These are phyloP conservation scores for Entophlyctis helioformis DNA, from an alignment of 192 early-diverging fungal genomes.

Conservation along the genomic window DNA sequence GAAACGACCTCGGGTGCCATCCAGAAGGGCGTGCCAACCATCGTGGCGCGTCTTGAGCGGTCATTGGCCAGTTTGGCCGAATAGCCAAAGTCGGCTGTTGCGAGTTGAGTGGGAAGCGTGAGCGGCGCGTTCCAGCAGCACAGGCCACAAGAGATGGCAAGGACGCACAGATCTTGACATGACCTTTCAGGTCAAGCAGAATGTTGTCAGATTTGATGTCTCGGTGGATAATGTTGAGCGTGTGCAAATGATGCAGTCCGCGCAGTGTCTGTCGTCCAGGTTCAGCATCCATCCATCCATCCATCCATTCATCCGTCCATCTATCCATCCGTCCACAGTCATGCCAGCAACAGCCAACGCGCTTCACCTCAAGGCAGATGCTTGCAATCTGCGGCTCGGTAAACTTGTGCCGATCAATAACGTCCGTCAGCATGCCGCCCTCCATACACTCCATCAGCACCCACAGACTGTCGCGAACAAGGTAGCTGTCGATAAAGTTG, in stretches of 20 bases:
- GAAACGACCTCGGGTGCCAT: constrained; percentile 40
- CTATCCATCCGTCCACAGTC: neutral
- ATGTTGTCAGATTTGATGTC: constrained; percentile 86
- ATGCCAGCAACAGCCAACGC: neutral
- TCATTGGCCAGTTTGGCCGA: constrained; percentile 69
- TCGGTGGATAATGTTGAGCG: constrained; percentile 74
- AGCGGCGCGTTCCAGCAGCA: neutral
- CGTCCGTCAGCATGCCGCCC: constrained; percentile 80
- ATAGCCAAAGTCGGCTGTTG: constrained; percentile 78
- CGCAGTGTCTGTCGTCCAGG: constrained; percentile 44
- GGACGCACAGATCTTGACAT: constrained; percentile 13
- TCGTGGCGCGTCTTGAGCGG: constrained; percentile 65
- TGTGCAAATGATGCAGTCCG: constrained; percentile 71
- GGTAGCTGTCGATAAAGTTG: constrained; percentile 72
- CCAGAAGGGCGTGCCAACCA: constrained; percentile 85
- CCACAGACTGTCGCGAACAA: constrained; percentile 73
- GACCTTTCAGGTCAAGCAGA: constrained; percentile 7
- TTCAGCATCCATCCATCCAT: neutral
- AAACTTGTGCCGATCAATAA: constrained; percentile 67
- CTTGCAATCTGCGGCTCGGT: constrained; percentile 23
- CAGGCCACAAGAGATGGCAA: neutral
- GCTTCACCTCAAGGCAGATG: constrained; percentile 32
- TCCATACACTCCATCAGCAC: constrained; percentile 94
- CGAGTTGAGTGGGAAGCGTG: neutral
- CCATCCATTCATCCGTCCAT: too few species aligned